Conservation (phyloP, 2,329 filamentous ascomycete species). For the Cladorrhinum sp. region DNA sequence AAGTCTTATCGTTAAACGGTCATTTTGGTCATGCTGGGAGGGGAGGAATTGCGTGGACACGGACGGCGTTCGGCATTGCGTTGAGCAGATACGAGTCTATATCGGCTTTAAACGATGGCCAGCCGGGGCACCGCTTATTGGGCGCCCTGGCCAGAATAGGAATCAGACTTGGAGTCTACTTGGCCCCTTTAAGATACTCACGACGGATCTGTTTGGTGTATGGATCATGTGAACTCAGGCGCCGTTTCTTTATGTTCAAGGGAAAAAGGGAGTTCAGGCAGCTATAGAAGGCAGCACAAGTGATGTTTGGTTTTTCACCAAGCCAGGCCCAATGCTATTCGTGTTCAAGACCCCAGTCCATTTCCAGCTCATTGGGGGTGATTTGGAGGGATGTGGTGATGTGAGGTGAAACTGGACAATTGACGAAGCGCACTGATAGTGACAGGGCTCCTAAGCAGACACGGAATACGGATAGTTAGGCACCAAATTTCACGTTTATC, state of each 20-base stretch:
- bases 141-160: conserved; percentile 27
- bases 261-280: conserved; percentile 14
- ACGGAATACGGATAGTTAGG: neutral
- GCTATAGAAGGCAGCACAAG: conserved; percentile 22
- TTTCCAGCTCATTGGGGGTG: neutral
- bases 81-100: conserved; percentile 29
- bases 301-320: conserved; percentile 16
- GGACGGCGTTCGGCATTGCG: conserved; percentile 32
- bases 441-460: no score
- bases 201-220: conserved; percentile 14
- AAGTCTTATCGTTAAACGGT: conserved; percentile 92
- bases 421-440: neutral
- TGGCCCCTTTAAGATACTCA: conserved; percentile 21
- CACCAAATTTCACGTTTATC: neutral
- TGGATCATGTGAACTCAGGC: conserved; percentile 21
- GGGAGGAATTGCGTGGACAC: conserved; percentile 28
- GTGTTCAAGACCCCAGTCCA: conserved; percentile 13
- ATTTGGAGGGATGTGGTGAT: neutral
- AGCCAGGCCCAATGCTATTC: conserved; percentile 18
- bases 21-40: conserved; percentile 31
- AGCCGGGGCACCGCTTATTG: conserved; percentile 21
- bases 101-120: conserved; percentile 26
- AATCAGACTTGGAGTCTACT: conserved; percentile 27
- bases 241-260: conserved; percentile 7
- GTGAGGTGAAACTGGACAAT: neutral